A percentile compares a stretch with the other conserved stretches of the same genome.
Evolutionary conservation across 2,329 filamentous ascomycete genomes (phyloP).

Genomic region (Fusarium sarcochroum): DNA sequence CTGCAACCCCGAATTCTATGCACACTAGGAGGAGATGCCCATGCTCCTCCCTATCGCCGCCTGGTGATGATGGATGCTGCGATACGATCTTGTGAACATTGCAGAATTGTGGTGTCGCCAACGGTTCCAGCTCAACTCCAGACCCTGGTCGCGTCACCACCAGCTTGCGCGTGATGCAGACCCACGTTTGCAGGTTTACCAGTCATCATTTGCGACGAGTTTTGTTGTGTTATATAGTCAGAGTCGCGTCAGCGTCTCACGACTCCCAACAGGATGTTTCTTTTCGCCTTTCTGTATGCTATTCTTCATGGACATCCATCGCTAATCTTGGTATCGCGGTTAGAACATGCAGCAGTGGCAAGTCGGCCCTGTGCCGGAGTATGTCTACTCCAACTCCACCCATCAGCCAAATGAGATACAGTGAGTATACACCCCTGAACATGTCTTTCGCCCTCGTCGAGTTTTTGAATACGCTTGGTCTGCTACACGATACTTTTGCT

Average conservation of each 20-base stretch:
- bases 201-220: slow-evolving; percentile 36
- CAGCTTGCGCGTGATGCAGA: slow-evolving; percentile 44
- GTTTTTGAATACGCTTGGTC: slow-evolving; percentile 21
- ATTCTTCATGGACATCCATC: slow-evolving; percentile 5
- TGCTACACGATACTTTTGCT: slow-evolving; percentile 35
- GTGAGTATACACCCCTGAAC: slow-evolving; percentile 67
- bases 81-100: slow-evolving; percentile 7
- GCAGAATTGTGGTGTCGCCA: slow-evolving; percentile 28
- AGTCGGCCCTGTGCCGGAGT: slow-evolving; percentile 72
- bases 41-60: neutral
- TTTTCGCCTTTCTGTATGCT: slow-evolving; percentile 14
- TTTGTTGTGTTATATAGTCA: slow-evolving; percentile 25
- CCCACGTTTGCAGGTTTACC: slow-evolving; percentile 44
- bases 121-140: slow-evolving; percentile 28
- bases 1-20: neutral
- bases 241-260: slow-evolving; percentile 25
- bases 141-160: slow-evolving; percentile 48
- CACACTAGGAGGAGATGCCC: neutral
- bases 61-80: neutral
- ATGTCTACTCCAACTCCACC: slow-evolving; percentile 68
- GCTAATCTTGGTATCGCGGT: slow-evolving; percentile 46
- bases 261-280: slow-evolving; percentile 24
- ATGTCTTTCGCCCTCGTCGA: slow-evolving; percentile 51
- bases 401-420: slow-evolving; percentile 70
- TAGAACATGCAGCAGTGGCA: slow-evolving; percentile 74